Percentiles rank a stretch among this genome's conserved stretches.
These are phyloP conservation scores for Mucor irregularis DNA, from an alignment of 371 early-diverging fungal genomes.

Conservation along the genomic window DNA sequence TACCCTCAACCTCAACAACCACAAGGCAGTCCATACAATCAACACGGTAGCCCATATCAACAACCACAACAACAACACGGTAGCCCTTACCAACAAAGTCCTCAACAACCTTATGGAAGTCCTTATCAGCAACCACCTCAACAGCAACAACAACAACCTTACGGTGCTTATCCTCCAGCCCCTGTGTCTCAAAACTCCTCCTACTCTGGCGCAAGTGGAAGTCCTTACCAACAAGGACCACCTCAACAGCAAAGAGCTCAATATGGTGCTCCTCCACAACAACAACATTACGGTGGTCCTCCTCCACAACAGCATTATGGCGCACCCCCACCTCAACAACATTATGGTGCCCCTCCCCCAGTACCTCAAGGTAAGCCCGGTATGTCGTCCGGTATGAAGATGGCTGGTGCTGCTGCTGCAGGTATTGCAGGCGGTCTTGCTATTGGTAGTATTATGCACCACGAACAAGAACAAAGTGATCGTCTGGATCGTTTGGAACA, in stretches of 20 bases:
- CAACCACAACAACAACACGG: conserved; percentile 12
- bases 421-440: conserved; percentile 41
- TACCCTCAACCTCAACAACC: conserved; percentile 1
- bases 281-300: conserved; percentile 4
- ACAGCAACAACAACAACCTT: conserved; percentile 5
- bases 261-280: conserved; percentile 7
- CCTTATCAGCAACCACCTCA: conserved; percentile 4
- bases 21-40: neutral
- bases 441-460: conserved; percentile 36
- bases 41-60: neutral
- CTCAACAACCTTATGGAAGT: conserved; percentile 4
- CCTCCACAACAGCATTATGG: conserved; percentile 6
- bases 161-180: conserved; percentile 5
- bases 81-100: neutral
- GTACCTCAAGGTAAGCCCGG: conserved; percentile 27
- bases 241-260: neutral
- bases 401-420: conserved; percentile 40
- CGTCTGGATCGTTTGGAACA: conserved; percentile 32
- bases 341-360: conserved; percentile 7
- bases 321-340: neutral
- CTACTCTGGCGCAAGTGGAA: neutral
- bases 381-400: conserved; percentile 44
- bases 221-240: neutral
- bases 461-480: conserved; percentile 39
- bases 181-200: neutral